Conservation (phyloP, 768 basidiomycete genomes). For the Pilatotrama ljubarskyi region DNA sequence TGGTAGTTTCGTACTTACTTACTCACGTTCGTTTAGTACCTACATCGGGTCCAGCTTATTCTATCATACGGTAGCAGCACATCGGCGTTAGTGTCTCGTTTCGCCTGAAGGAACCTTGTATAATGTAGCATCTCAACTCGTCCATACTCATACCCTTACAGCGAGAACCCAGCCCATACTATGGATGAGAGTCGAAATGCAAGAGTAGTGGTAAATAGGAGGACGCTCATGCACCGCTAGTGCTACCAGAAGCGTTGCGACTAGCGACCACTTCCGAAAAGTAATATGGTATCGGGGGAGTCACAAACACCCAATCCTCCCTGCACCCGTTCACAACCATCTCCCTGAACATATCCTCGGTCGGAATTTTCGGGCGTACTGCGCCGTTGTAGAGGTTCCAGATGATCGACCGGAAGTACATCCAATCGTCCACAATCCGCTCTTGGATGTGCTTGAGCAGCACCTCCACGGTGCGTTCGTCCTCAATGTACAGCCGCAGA, state of each 20-base stretch:
- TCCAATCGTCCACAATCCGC: constrained; percentile 73
- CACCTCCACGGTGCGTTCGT: constrained; percentile 75
- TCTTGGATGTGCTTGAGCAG: constrained; percentile 77
- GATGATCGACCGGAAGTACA: constrained; percentile 52
- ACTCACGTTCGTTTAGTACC: not conserved
- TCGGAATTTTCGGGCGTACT: constrained; percentile 12
- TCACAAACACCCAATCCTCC: constrained; percentile 10
- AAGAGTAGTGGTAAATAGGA: not conserved
- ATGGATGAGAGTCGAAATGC: not conserved
- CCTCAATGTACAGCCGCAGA: constrained; percentile 77
- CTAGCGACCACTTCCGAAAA: not conserved
- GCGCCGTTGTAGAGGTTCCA: constrained; percentile 21
- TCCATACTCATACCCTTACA: not conserved
- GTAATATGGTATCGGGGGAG: not conserved
- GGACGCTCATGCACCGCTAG: not conserved
- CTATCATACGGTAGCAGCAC: not conserved
- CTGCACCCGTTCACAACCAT: constrained; percentile 22
- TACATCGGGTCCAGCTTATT: constrained; percentile 1
- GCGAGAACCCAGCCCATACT: too few species aligned
- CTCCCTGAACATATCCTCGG: constrained; percentile 23
- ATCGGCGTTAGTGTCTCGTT: constrained; percentile 1
- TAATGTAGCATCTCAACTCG: constrained; percentile 1
- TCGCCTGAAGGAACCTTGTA: not conserved
- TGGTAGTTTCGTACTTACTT: not conserved
- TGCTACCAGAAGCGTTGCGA: not conserved